These are phyloP conservation scores for Botrytis porri DNA, from an alignment of 2,329 filamentous ascomycete genomes.

Conservation along the genomic window DNA sequence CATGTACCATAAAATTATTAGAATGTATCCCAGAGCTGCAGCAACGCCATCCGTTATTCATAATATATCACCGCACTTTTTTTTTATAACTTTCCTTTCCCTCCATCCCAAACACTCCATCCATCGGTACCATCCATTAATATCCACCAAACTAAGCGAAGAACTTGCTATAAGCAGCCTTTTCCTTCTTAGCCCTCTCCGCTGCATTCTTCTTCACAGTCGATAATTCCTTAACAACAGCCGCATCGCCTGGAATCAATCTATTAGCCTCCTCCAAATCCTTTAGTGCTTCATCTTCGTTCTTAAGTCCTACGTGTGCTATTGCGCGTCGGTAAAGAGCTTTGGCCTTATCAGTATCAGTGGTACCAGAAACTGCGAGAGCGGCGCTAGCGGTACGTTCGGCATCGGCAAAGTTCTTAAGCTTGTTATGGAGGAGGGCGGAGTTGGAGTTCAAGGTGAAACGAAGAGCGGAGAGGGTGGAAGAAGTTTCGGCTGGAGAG, in stretches of 20 bases:
- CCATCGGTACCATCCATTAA: background rate
- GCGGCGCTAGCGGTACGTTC: slow-evolving; percentile 69
- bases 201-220: slow-evolving; percentile 74
- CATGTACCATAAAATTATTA: slow-evolving; percentile 3
- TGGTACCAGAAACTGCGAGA: slow-evolving; percentile 62
- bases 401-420: slow-evolving; percentile 67
- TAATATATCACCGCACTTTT: background rate
- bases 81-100: background rate
- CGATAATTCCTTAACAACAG: slow-evolving; percentile 70
- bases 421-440: slow-evolving; percentile 81
- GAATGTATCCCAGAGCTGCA: background rate
- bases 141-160: slow-evolving; percentile 49
- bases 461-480: slow-evolving; percentile 68
- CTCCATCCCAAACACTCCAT: background rate
- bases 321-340: slow-evolving; percentile 79
- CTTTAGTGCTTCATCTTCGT: slow-evolving; percentile 75
- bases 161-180: slow-evolving; percentile 89
- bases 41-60: slow-evolving; percentile 9
- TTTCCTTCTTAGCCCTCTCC: slow-evolving; percentile 79
- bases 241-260: slow-evolving; percentile 71
- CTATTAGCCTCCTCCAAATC: slow-evolving; percentile 74
- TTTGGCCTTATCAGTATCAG: slow-evolving; percentile 81
- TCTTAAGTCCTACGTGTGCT: slow-evolving; percentile 73
- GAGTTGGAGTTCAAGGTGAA: slow-evolving; percentile 87
- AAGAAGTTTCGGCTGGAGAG: slow-evolving; percentile 65